Evolutionary conservation across 2,329 filamentous ascomycete species (phyloP), one percentile per base, ranked within the genome.

Genomic region (Colletotrichum salicis): DNA sequence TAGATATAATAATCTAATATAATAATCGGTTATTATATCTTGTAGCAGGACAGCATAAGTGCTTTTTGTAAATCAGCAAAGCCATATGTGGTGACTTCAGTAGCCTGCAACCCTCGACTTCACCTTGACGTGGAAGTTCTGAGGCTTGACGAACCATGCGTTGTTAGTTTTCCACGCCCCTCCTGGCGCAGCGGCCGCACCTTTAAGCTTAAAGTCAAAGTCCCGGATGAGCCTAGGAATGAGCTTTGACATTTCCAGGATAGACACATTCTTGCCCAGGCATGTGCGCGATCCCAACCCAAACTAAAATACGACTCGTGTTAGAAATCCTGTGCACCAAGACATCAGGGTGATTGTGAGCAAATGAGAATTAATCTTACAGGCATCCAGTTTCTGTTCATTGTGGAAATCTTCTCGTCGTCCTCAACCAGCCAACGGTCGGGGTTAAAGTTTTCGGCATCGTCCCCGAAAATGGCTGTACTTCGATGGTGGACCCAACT

Each of bases 101-200:
- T 48, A 10, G 24, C 24, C 22, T 55, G 31, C 11, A 11, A 37
- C 60, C 8, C 67, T 35, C 8, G 67, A 48, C 12, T 61, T 11
- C 10, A 71, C 64, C 15, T 1, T 76, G 24, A 84, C 82, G 19
- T 77, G 76, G 66, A 85, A 85, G 61, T 84, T 76, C 1, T 75
- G 75, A 1, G 84, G 83, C 70, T 83, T 85, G 1, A 85, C 82
- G 74, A 85, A 85, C 82, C 81, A 84, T 41, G 76, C 76, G n/a
- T 84, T 84, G 37, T 77, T 70, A 6, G 80, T 81, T 0, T 78
- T 69, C 82, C 83, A 84, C 8, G 58, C 62, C 0, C 54, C 33
- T 1, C 73, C 73, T 0, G 52, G 57, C 2, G 41, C 7, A 5
- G 15, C 27, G 4, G 74, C 27, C 1, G 54, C 48, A 8, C 72